Evolutionary conservation across 1,139 yeast species (phyloP).

Genomic region (Pichia sp.): DNA sequence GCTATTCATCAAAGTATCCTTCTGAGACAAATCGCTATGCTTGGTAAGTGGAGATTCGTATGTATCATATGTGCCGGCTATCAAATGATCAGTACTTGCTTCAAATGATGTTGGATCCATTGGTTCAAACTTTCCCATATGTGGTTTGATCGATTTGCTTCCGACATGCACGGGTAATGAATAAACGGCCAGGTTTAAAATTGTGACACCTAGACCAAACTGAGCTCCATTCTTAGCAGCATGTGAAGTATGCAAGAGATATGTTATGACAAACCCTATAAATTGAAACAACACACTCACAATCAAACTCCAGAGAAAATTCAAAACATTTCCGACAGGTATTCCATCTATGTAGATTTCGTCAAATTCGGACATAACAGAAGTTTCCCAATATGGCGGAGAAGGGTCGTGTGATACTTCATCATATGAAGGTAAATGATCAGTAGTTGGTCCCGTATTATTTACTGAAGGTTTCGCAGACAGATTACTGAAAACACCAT

Average conservation of each 20-base stretch:
- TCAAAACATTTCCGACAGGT: conserved; percentile 90
- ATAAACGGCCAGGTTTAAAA: conserved; percentile 68
- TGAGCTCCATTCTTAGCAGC: conserved; percentile 96
- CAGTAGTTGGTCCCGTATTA: conserved; percentile 35
- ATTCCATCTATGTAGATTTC: conserved; percentile 92
- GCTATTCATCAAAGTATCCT: conserved; percentile 7
- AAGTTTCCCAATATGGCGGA: conserved; percentile 96
- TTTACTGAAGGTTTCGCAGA: conserved; percentile 57
- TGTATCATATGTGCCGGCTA: conserved; percentile 39
- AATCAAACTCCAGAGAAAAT: conserved; percentile 82
- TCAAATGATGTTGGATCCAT: conserved; percentile 50
- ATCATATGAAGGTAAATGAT: conserved; percentile 83
- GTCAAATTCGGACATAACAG: conserved; percentile 79
- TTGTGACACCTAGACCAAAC: conserved; percentile 84
- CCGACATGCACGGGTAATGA: conserved; percentile 46
- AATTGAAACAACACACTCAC: conserved; percentile 89
- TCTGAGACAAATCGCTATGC: conserved; percentile 9
- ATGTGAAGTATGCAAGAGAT: conserved; percentile 88
- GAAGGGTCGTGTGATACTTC: conserved; percentile 93
- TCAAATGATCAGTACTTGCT: conserved; percentile 23
- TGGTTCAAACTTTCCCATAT: conserved; percentile 39
- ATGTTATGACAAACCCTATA: conserved; percentile 86
- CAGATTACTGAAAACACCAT: conserved; percentile 89
- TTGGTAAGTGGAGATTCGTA: conserved; percentile 36
- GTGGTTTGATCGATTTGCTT: conserved; percentile 23